Base-by-base conservation (phyloP, 768 basidiomycete genomes). In the Serendipita indica region DNA sequence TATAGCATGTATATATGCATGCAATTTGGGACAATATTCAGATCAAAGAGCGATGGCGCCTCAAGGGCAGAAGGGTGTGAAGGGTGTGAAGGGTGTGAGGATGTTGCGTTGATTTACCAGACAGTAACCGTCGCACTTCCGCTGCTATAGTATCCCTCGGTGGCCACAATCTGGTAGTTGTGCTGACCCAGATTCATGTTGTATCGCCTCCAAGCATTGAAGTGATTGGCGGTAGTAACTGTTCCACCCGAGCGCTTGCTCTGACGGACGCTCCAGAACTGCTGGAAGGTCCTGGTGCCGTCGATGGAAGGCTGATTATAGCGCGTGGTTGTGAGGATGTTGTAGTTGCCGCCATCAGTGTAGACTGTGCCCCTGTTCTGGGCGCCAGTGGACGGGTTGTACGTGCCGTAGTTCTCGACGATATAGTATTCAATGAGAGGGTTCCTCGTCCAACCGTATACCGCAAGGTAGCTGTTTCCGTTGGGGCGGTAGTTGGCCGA, bases 121-220 rank as follows among this genome's bases (percentile, higher is more conserved):
- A n/a, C n/a, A n/a, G n/a, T n/a, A n/a, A n/a, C n/a, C n/a, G n/a
- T n/a, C n/a, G n/a, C n/a, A n/a, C n/a, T n/a, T n/a, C n/a, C n/a
- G n/a, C n/a, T n/a, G n/a, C n/a, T n/a, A n/a, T n/a, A n/a, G n/a
- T n/a, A n/a, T n/a, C n/a, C n/a, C n/a, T n/a, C n/a, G n/a, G n/a
- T 73, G 27, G 76, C 74, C 57, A 76, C 65, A 58, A 77, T 75
- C 70, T 75, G 74, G 65, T 76, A 75, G 67, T 69, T 69, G 64
- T 61, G 64, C 30, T 68, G 63, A 14, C 74, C 75, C 61, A 76
- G 61, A 28, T 62, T 62, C 70, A 77, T 65, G 16, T 74, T 75
- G 13, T 69, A 60, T 3, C 58, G 59, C 30, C 59, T 63, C 74
- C 75, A 77, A 1, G 74, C 75, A n/a, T n/a, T n/a, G n/a, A n/a